These are phyloP conservation scores for Aspergillus pseudoglaucus DNA, from an alignment of 2,329 filamentous ascomycete species.

Conservation along the genomic window DNA sequence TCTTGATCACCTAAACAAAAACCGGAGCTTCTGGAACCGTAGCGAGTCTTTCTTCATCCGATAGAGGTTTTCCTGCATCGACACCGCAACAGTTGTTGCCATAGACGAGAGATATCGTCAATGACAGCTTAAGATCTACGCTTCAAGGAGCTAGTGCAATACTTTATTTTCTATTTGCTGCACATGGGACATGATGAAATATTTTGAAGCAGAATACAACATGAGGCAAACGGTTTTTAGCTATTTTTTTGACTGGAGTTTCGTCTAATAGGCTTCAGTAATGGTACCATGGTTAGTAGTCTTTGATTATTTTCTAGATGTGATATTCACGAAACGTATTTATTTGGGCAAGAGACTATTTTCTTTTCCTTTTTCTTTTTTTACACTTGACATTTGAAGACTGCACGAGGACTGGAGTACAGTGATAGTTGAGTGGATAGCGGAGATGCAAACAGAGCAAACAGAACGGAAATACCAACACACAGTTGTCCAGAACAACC, in stretches of 20 bases:
- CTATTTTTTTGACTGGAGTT: not conserved
- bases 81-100: not conserved
- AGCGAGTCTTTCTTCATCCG: constrained; percentile 61
- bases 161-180: too few species aligned
- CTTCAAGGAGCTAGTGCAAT: too few species aligned
- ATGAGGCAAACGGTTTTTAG: too few species aligned
- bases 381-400: not conserved
- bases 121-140: too few species aligned
- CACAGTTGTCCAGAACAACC: constrained; percentile 26
- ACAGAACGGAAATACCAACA: constrained; percentile 14
- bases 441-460: constrained; percentile 28
- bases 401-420: not conserved
- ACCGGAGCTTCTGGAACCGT: constrained; percentile 52
- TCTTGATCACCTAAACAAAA: constrained; percentile 59
- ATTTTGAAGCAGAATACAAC: too few species aligned
- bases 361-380: too few species aligned
- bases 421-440: not conserved
- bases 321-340: not conserved
- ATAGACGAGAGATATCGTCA: too few species aligned
- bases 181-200: too few species aligned
- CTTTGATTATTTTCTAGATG: not conserved
- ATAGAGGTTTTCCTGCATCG: constrained; percentile 24
- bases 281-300: not conserved
- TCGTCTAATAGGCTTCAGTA: not conserved
- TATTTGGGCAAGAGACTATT: too few species aligned